These are phyloP conservation scores for Rhodotorula kratochvilovae DNA, from an alignment of 768 basidiomycete species.

Conservation along the genomic window DNA sequence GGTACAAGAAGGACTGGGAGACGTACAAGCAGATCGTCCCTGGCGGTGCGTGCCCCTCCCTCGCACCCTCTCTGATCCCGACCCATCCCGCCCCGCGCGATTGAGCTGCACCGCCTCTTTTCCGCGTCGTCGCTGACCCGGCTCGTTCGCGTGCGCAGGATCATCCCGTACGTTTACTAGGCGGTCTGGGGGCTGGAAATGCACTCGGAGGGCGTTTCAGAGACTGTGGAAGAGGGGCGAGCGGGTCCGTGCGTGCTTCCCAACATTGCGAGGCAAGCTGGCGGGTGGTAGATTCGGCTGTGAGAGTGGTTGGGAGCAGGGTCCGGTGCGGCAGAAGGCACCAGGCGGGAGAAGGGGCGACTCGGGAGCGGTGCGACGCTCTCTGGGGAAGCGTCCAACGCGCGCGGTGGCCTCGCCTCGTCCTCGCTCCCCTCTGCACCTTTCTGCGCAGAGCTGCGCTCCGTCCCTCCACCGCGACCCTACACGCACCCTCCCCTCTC, in stretches of 20 bases:
- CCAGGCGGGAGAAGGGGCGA: no score
- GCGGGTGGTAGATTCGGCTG: no score
- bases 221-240: no score
- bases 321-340: no score
- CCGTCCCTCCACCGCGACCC: neutral
- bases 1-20: conserved; percentile 91
- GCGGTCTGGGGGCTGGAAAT: no score
- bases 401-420: no score
- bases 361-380: no score
- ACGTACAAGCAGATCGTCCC: conserved; percentile 82
- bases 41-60: conserved; percentile 50
- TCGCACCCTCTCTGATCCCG: conserved; percentile 6
- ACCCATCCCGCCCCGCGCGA: neutral
- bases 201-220: no score
- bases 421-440: neutral
- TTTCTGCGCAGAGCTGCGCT: neutral
- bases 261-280: no score
- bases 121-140: neutral
- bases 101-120: neutral
- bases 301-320: no score
- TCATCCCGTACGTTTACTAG: conserved; percentile 44
- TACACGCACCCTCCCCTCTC: neutral
- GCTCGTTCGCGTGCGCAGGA: conserved; percentile 12
- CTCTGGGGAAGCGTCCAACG: no score
- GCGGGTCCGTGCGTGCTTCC: no score